Conservation (phyloP, 2,329 filamentous ascomycete genomes). For the Ascochyta pisi region DNA sequence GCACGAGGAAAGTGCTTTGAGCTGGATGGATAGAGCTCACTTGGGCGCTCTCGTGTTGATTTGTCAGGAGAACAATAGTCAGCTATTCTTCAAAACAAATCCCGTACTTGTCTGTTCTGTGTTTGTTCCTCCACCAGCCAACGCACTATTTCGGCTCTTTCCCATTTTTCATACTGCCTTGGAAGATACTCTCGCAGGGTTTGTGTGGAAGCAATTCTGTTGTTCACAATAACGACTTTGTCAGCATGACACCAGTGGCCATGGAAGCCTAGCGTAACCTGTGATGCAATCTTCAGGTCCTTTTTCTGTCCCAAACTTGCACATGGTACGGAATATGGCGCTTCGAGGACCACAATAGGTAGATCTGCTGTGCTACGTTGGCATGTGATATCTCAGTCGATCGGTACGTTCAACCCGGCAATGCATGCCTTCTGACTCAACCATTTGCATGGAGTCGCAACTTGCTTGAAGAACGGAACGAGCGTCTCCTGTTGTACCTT, state of each 20-base stretch:
- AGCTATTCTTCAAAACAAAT: neutral
- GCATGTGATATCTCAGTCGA: neutral
- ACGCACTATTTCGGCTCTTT: neutral
- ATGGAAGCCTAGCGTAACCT: slow-evolving; percentile 1
- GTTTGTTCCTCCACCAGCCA: neutral
- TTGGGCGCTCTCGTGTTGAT: neutral
- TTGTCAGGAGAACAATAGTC: neutral
- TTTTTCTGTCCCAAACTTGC: neutral
- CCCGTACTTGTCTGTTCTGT: neutral
- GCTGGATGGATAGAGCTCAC: neutral
- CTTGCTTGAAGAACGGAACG: neutral
- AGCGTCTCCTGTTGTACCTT: neutral
- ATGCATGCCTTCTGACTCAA: neutral
- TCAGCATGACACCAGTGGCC: neutral
- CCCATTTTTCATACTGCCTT: too few relatives aligned
- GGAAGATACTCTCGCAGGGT: neutral
- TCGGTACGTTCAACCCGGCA: neutral
- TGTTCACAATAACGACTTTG: neutral
- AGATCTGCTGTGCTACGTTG: neutral
- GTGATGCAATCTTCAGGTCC: neutral
- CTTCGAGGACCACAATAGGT: neutral
- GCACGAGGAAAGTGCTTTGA: neutral
- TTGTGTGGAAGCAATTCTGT: neutral
- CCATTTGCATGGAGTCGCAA: neutral
- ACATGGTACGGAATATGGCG: neutral